Evolutionary conservation across 148 eudicot genomes (phyloP).

Genomic region (Rhododendron simsii): DNA sequence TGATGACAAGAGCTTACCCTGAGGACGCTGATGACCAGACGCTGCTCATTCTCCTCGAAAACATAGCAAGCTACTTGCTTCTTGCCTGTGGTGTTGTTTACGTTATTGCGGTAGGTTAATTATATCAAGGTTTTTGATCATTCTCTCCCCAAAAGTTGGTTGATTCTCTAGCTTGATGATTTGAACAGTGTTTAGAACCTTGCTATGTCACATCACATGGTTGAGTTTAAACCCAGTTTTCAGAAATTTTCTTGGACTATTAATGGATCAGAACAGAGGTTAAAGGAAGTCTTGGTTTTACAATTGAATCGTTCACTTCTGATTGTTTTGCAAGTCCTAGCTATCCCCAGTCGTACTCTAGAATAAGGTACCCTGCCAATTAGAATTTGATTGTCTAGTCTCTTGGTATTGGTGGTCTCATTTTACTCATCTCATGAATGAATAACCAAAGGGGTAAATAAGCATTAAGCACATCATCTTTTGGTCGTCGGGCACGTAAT

Average conservation of each 20-base stretch:
- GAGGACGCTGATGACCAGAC: conserved; percentile 35
- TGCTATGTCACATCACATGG: background rate
- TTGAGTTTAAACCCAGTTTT: background rate
- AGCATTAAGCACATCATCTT: background rate
- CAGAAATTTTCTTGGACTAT: background rate
- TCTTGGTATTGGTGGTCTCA: background rate
- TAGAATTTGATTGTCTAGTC: background rate
- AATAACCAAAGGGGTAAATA: background rate
- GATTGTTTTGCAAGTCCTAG: background rate
- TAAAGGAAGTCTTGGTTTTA: background rate
- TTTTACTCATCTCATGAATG: background rate
- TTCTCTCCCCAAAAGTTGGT: background rate
- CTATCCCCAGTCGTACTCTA: background rate
- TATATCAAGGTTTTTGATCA: background rate
- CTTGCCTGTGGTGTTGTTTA: conserved; percentile 83
- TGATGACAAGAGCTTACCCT: conserved; percentile 90
- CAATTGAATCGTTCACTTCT: background rate
- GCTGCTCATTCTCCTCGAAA: conserved; percentile 63
- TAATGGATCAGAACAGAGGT: background rate
- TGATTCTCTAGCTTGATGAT: background rate
- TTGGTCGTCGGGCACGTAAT: background rate
- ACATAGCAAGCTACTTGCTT: conserved; percentile 69
- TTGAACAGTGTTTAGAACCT: background rate
- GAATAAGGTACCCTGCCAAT: background rate
- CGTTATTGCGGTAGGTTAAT: conserved; percentile 55